These are phyloP conservation scores for Rhodamnia argentea DNA, from an alignment of 345 rosid species.

Conservation along the genomic window DNA sequence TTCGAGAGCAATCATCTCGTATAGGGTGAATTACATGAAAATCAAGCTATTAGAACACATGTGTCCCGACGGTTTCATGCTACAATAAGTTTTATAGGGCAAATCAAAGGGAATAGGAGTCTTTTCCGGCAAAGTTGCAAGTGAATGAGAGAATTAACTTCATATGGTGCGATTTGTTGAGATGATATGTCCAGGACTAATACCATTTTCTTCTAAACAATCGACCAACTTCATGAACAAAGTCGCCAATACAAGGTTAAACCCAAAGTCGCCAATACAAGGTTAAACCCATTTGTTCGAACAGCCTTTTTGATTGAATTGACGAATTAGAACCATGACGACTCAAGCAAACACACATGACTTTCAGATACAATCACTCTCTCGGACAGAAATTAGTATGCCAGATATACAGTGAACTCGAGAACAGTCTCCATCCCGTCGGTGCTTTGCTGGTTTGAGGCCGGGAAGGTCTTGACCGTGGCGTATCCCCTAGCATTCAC, in stretches of 20 bases:
- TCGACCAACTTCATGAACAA: background rate
- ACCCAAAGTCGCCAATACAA: background rate
- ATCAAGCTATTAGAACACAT: too few relatives aligned
- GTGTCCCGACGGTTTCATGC: too few relatives aligned
- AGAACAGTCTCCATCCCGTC: slow-evolving; percentile 75
- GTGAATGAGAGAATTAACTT: background rate
- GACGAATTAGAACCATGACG: background rate
- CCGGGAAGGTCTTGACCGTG: slow-evolving; percentile 52
- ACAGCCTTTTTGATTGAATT: background rate
- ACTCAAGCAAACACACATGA: background rate
- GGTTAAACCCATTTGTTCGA: background rate
- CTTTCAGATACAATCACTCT: background rate
- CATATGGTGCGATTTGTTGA: background rate
- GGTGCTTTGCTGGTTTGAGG: slow-evolving; percentile 36
- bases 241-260: background rate
- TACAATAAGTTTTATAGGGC: too few relatives aligned
- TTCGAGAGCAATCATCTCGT: too few relatives aligned
- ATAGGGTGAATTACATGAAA: too few relatives aligned
- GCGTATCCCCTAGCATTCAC: slow-evolving; percentile 76
- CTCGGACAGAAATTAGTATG: background rate
- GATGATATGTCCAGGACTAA: background rate
- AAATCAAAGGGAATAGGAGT: too few relatives aligned
- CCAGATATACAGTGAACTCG: slow-evolving; percentile 33
- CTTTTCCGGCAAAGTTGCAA: background rate
- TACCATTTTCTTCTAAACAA: background rate